phyloP scores from a whole-genome alignment of 75 land plant genomes.

The Picea glauca region DNA sequence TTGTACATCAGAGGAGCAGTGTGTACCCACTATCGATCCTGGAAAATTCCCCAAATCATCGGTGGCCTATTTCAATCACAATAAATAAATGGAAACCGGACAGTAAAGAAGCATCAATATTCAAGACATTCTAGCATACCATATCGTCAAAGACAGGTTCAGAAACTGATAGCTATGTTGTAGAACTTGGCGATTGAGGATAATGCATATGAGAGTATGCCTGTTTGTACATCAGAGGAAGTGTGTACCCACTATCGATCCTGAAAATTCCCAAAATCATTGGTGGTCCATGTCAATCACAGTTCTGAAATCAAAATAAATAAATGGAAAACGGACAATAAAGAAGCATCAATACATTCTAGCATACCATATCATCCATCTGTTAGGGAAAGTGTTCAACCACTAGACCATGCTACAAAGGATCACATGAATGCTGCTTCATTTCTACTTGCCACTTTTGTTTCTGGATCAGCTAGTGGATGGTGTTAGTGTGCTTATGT shows the following conservation, averaged over 20 bases:
- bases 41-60: background rate
- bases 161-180: constrained; percentile 10
- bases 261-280: background rate
- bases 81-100: background rate
- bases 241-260: background rate
- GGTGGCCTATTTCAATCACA: background rate
- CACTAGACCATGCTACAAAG: background rate
- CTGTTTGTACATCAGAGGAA: constrained; percentile 1
- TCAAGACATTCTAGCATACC: too few species aligned
- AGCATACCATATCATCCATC: background rate
- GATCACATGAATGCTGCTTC: background rate
- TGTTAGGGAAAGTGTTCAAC: background rate
- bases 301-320: background rate
- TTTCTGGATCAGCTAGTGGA: constrained; percentile 11
- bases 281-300: background rate
- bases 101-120: too few species aligned
- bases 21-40: background rate
- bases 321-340: background rate
- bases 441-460: background rate
- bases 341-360: background rate
- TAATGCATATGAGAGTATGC: background rate
- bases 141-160: too few species aligned
- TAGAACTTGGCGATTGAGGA: constrained; percentile 11
- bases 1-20: background rate
- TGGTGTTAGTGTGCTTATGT: constrained; percentile 9